Evolutionary conservation across 495 filamentous ascomycete species (phyloP).

Genomic region (Penicillium crystallinum): DNA sequence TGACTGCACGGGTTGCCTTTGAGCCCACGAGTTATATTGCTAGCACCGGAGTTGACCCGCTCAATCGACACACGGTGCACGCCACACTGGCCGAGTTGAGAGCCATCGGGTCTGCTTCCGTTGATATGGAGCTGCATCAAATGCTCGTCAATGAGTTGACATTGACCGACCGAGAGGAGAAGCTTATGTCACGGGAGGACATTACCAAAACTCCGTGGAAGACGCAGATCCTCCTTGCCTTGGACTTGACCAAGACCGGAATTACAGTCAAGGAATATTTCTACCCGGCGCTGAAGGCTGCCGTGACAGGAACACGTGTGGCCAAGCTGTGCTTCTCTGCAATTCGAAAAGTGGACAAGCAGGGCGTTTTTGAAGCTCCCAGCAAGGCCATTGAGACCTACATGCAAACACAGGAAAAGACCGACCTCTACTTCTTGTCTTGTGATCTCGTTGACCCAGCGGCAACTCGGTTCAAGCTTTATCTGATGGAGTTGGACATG

Average conservation of each 20-base stretch:
- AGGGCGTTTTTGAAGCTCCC: neutral
- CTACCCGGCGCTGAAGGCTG: neutral
- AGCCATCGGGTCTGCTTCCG: neutral
- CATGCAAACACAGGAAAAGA: neutral
- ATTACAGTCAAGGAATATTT: neutral
- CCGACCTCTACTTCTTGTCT: slow-evolving; percentile 3
- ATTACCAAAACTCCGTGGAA: neutral
- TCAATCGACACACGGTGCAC: neutral
- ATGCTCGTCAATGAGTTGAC: neutral
- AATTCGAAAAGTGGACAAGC: neutral
- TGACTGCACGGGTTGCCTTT: neutral
- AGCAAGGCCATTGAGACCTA: neutral
- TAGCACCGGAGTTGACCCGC: neutral
- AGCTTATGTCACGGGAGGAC: neutral
- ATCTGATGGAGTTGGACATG: neutral
- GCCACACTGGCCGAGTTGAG: neutral
- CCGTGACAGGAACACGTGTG: neutral
- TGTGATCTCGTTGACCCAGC: slow-evolving; percentile 6
- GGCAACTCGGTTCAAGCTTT: slow-evolving; percentile 6
- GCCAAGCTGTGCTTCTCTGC: neutral
- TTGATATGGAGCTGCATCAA: neutral
- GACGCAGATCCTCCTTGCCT: neutral
- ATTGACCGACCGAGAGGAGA: neutral
- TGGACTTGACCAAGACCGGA: neutral
- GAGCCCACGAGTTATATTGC: neutral